A percentile compares a stretch with the other conserved stretches of the same genome.
Conservation (phyloP, 345 rosid genomes). For the Hypericum perforatum region DNA sequence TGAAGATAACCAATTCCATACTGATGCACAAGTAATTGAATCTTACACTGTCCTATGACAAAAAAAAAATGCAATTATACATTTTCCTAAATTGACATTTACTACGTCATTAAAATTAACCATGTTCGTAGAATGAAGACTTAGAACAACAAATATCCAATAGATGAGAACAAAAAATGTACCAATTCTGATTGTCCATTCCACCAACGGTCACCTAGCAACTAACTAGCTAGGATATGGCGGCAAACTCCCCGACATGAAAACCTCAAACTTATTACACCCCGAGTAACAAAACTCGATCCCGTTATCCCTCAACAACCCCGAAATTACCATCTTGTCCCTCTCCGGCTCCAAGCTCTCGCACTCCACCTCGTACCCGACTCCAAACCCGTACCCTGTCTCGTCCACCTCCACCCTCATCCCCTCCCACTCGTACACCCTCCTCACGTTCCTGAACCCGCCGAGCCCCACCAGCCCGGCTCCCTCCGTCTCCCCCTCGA, state of each 20-base stretch:
- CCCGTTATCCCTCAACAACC: slow-evolving; percentile 16
- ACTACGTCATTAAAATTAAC: no score
- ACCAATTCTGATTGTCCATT: no score
- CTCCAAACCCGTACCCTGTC: slow-evolving; percentile 20
- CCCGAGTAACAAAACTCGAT: slow-evolving; percentile 17
- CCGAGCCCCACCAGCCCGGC: slow-evolving; percentile 18
- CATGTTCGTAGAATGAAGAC: no score
- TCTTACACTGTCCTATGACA: no score
- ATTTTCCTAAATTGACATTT: no score
- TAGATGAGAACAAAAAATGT: no score
- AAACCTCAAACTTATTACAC: slow-evolving; percentile 15
- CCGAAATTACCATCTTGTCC: slow-evolving; percentile 18
- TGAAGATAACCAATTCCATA: no score
- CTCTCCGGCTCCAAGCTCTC: slow-evolving; percentile 20
- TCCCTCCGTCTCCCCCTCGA: slow-evolving; percentile 10
- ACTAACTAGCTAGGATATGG: background rate
- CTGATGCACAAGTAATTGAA: no score
- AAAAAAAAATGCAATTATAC: no score
- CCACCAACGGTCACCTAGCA: no score
- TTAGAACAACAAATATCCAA: no score
- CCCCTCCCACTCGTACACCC: slow-evolving; percentile 19
- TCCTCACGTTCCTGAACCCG: slow-evolving; percentile 19
- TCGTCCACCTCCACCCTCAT: slow-evolving; percentile 20
- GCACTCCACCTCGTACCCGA: slow-evolving; percentile 21
- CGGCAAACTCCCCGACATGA: slow-evolving; percentile 20